Conservation (phyloP, 2,329 filamentous ascomycete genomes). For the Arthrobotrys megalospora region DNA sequence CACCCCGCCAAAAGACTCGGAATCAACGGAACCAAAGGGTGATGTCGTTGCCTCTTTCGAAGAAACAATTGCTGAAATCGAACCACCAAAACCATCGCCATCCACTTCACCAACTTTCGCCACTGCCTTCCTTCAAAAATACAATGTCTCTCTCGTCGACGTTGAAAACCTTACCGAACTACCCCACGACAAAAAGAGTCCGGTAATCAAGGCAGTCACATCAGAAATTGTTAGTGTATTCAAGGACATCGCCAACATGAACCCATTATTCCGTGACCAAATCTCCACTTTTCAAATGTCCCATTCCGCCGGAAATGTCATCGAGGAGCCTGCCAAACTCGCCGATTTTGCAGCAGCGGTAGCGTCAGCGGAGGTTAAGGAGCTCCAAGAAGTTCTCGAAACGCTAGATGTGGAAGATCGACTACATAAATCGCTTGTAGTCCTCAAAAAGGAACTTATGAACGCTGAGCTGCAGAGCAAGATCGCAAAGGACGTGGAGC, state of each 20-base stretch:
- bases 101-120: conserved; percentile 65
- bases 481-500: conserved; percentile 97
- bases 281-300: conserved; percentile 98
- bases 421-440: conserved; percentile 89
- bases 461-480: conserved; percentile 97
- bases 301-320: conserved; percentile 93
- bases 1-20: conserved; percentile 69
- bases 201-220: conserved; percentile 89
- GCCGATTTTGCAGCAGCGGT: conserved; percentile 98
- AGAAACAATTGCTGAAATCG: conserved; percentile 78
- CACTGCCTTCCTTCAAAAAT: conserved; percentile 90
- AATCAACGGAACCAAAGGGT: conserved; percentile 76
- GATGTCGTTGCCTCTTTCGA: conserved; percentile 98
- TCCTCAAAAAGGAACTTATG: conserved; percentile 98
- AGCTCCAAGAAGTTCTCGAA: conserved; percentile 91
- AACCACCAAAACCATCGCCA: conserved; percentile 64
- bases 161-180: conserved; percentile 94
- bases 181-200: conserved; percentile 89
- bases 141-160: conserved; percentile 92
- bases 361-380: conserved; percentile 90
- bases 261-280: conserved; percentile 95
- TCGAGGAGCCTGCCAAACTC: conserved; percentile 92
- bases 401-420: conserved; percentile 92
- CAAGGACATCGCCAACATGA: conserved; percentile 94
- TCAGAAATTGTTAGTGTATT: conserved; percentile 99